Evolutionary conservation across 1,284 basidiomycete species (phyloP), one percentile per base, ranked within the genome.

Genomic region (Puccinia brachypodii): DNA sequence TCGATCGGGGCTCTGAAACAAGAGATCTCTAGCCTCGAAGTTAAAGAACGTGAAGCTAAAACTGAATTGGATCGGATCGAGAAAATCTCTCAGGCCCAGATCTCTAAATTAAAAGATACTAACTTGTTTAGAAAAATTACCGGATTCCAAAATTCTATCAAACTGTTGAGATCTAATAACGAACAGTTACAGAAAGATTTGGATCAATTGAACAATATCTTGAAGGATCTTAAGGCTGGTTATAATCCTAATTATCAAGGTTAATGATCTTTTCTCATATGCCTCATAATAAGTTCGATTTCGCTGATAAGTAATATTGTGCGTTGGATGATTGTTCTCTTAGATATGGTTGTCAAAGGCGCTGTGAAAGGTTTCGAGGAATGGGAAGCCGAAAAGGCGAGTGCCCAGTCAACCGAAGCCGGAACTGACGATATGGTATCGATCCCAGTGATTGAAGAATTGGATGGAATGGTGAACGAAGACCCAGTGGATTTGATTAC

Each of bases 201-300:
- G 84, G 89, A 91, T 83, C 89, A 91, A 36, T 90, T 99, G 2
- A 92, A 92, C n/a, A 90, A 91, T n/a, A 92, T 98, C 75, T 89
- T 99, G 19, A 90, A 92, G 82, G 89, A 92, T 50, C 90, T 99
- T 2, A 91, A 93, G 14, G 85, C 85, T 11, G 92, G 92, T 0
- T 98, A 98, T 88, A 99, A 99, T 87, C 96, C 96, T 31, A 99
- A 99, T 87, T 98, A 98, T 87, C 94, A 96, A 87, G 80, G 80
- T 76, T 42, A 53, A 69, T n/a, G n/a, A n/a, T 16, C 25, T 60
- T 36, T 36, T 16, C 53, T n/a, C 42, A 14, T 22, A 33, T 28
- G 6, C 33, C 4, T 19, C 11, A 68, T 22, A 0, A 42, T 60
- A 28, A 13, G 36, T 31, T 68, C 68, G 68, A 0, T 50, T 64